Percentiles rank a stretch among this genome's conserved stretches.
These are phyloP conservation scores for Coniochaeta prunicola DNA, from an alignment of 2,329 filamentous ascomycete species.

Conservation along the genomic window DNA sequence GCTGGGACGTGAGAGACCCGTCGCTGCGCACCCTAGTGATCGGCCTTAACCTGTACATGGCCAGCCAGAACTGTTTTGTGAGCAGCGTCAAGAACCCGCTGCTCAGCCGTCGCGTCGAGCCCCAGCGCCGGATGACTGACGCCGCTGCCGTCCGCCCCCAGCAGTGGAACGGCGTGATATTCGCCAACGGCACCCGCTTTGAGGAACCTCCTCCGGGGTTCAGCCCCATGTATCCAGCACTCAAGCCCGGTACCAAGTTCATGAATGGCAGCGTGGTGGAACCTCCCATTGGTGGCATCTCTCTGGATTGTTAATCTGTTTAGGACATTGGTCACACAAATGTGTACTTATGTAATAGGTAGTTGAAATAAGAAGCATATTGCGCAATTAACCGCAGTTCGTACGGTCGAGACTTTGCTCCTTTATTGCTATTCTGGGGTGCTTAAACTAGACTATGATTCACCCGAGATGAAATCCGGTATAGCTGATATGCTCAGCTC, in stretches of 20 bases:
- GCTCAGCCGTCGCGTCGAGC: neutral
- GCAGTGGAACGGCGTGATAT: neutral
- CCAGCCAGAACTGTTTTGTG: conserved; percentile 10
- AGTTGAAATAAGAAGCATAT: neutral
- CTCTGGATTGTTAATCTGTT: neutral
- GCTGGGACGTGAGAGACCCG: neutral
- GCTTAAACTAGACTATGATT: too few relatives aligned
- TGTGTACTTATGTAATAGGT: neutral
- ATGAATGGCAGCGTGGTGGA: neutral
- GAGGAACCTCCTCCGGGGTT: neutral
- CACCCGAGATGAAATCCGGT: too few relatives aligned
- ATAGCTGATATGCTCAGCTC: too few relatives aligned
- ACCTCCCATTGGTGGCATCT: neutral
- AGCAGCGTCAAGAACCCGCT: conserved; percentile 1
- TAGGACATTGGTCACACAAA: neutral
- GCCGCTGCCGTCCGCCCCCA: neutral
- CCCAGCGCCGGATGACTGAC: neutral
- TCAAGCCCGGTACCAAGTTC: neutral
- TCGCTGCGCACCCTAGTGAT: conserved; percentile 6
- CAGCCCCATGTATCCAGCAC: neutral
- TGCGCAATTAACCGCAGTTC: neutral
- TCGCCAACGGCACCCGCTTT: neutral
- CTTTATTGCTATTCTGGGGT: too few relatives aligned
- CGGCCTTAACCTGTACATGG: conserved; percentile 10
- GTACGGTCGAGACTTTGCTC: neutral